Evolutionary conservation across 257 asterid species (phyloP), one percentile per base, ranked within the genome.

Genomic region (Mitragyna speciosa): DNA sequence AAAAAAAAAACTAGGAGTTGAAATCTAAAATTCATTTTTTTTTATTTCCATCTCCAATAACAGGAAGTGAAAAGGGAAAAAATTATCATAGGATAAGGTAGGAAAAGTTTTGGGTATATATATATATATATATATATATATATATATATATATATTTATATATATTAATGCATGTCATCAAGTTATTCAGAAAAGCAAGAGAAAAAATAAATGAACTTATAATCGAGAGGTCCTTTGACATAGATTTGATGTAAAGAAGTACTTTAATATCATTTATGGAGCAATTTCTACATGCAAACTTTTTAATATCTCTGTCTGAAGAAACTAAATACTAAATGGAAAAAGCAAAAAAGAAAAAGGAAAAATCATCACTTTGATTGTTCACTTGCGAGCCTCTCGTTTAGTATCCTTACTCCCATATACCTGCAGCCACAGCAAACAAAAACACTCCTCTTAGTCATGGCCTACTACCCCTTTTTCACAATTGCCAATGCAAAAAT

Each of bases 381-480:
- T 75, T 78, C 81, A 70, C 82, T 84, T 51, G 78, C 85, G 61
- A 88, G 78, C 87, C 98, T 88, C 80, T 88, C 90, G 61, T 81
- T 56, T 59, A 87, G 66, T 47, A 92, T 89, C 84, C 81, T 92
- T 80, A 89, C 86, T 70, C 98, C 98, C 94, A 93, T 88, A 81
- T 93, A 92, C 92, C 98, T 92, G 87, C 76, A 76, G 39, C 78
- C 24, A 58, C 43, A 75, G 30, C 48, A 30, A 49, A 17, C 45
- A 70, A 48, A 9, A 67, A 45, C 11, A 36, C 7, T 26, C 41
- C 12, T 36, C 30, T 66, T 66, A 66, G 71, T 30, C 24, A 66
- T 66, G 45, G 31, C 31, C 7, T 58, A 0, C 22, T 22, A 54
- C 31, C 30, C 49, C 1, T 5, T 19, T 33, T 2, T 26, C 12